Percentiles rank a stretch among this genome's conserved stretches.
phyloP scores from a whole-genome alignment of 345 rosid genomes.

The Rubroshorea leprosula region DNA sequence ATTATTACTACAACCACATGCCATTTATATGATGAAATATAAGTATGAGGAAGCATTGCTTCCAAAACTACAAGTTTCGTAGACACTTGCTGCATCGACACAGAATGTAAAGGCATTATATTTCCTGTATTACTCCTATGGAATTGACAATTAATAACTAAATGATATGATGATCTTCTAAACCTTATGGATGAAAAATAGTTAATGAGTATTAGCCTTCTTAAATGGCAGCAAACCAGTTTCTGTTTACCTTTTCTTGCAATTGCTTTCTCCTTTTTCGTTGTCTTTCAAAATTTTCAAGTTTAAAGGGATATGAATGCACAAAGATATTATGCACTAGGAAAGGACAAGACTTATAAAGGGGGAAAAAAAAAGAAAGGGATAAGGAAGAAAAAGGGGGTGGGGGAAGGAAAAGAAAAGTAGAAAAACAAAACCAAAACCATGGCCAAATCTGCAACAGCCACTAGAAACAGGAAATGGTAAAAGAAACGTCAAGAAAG shows the following conservation, averaged over 20 bases:
- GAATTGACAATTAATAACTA: no score
- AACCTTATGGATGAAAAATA: not conserved
- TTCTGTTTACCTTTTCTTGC: slow-evolving; percentile 1
- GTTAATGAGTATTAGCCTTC: slow-evolving; percentile 1
- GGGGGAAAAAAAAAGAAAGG: not conserved
- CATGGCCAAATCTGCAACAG: slow-evolving; percentile 15
- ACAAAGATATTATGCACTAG: slow-evolving; percentile 11
- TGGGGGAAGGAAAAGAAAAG: not conserved
- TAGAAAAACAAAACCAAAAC: slow-evolving; percentile 1
- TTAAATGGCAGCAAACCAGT: slow-evolving; percentile 3
- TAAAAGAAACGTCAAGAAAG: slow-evolving; percentile 1
- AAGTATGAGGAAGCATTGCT: no score
- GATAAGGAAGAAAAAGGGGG: not conserved
- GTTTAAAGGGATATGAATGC: slow-evolving; percentile 3
- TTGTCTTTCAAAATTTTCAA: slow-evolving; percentile 9
- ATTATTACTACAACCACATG: no score
- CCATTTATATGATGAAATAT: no score
- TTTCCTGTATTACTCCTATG: no score
- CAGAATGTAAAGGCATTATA: no score
- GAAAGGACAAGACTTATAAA: not conserved
- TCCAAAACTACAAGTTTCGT: no score
- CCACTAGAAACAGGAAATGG: not conserved
- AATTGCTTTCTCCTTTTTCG: not conserved
- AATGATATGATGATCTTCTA: no score
- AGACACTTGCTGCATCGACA: no score